Percentiles rank a stretch among this genome's conserved stretches.
These are phyloP conservation scores for Microcos paniculata DNA, from an alignment of 345 rosid genomes.

Conservation along the genomic window DNA sequence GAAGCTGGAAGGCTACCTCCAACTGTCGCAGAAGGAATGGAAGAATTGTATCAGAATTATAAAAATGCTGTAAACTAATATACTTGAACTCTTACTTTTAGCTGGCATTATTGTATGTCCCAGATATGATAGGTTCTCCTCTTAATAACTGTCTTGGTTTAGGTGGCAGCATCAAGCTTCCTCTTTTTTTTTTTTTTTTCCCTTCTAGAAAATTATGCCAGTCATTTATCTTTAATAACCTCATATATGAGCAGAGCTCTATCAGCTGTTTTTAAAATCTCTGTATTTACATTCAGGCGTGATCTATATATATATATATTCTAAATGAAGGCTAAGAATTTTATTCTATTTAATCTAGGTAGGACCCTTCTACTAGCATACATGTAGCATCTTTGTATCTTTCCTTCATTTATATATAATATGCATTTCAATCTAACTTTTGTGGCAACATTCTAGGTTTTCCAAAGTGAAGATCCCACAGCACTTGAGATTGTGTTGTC, in stretches of 20 bases:
- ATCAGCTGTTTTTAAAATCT: not conserved
- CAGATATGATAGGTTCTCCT: not conserved
- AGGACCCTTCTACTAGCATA: not conserved
- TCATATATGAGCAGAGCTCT: not conserved
- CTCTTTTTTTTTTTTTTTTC: not conserved
- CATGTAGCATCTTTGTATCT: not conserved
- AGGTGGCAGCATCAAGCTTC: not conserved
- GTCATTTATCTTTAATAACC: not conserved
- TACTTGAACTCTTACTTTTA: conserved; percentile 31
- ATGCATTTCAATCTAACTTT: not conserved
- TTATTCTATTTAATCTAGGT: not conserved
- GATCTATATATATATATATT: no score
- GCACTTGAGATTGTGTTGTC: conserved; percentile 68
- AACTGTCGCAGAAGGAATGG: conserved; percentile 79
- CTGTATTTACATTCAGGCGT: no score
- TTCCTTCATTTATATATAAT: not conserved
- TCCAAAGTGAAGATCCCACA: conserved; percentile 58
- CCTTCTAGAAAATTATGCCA: not conserved
- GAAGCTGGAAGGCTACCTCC: conserved; percentile 75
- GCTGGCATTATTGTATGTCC: conserved; percentile 15
- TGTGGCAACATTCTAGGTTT: conserved; percentile 46
- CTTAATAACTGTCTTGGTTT: not conserved
- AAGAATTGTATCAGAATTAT: conserved; percentile 79
- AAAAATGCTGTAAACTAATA: conserved; percentile 76
- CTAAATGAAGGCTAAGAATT: no score